These are phyloP conservation scores for Candida sojae DNA, from an alignment of 1,139 yeast species.

Conservation along the genomic window DNA sequence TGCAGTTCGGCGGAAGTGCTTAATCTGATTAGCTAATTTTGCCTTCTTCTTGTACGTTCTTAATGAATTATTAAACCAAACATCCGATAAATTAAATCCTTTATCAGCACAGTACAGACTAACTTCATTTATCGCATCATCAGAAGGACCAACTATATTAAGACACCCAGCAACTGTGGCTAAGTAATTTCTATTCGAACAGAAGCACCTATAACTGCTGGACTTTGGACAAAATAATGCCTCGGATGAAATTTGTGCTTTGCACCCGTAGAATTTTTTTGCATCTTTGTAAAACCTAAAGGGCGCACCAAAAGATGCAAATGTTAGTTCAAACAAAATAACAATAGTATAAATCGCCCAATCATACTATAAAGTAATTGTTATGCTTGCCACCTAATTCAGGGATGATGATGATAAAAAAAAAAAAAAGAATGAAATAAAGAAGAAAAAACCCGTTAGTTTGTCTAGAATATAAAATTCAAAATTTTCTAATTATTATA, in stretches of 20 bases:
- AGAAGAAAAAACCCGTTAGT: too few species aligned
- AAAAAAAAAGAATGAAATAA: too few species aligned
- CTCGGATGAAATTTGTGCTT: slow-evolving; percentile 4
- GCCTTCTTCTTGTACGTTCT: slow-evolving; percentile 4
- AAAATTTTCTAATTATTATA: too few species aligned
- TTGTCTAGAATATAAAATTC: too few species aligned
- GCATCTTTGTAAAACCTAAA: slow-evolving; percentile 13
- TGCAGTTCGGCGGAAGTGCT: slow-evolving; percentile 20
- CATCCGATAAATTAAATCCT: background rate
- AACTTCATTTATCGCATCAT: slow-evolving; percentile 18
- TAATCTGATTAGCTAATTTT: slow-evolving; percentile 22
- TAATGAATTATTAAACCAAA: slow-evolving; percentile 7
- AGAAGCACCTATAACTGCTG: slow-evolving; percentile 9
- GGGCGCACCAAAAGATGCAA: slow-evolving; percentile 11
- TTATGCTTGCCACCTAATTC: too few species aligned
- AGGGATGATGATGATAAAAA: too few species aligned
- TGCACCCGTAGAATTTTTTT: slow-evolving; percentile 11
- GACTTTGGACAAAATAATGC: slow-evolving; percentile 7
- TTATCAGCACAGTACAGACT: slow-evolving; percentile 27
- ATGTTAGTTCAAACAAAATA: too few species aligned
- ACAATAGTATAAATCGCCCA: background rate
- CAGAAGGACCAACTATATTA: slow-evolving; percentile 20
- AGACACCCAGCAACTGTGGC: slow-evolving; percentile 11
- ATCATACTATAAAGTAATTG: too few species aligned
- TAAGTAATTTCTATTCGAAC: slow-evolving; percentile 5